A percentile compares a stretch with the other conserved stretches of the same genome.
Conservation (phyloP, 305 asterid species). For the Andrographis paniculata region DNA sequence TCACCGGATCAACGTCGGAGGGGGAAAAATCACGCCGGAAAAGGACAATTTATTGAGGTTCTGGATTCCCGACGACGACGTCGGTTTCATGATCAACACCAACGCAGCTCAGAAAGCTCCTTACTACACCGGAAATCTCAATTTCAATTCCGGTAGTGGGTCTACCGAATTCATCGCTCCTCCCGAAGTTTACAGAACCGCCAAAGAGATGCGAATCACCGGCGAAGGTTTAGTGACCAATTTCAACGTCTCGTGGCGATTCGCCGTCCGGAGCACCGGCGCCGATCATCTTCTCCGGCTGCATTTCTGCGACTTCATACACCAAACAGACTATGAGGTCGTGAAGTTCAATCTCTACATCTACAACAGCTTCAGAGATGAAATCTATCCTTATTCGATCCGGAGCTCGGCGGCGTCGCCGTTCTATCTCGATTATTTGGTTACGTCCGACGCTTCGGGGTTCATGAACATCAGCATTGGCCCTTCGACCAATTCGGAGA, state of each 20-base stretch:
- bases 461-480: slow-evolving; percentile 32
- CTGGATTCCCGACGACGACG: slow-evolving; percentile 61
- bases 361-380: not conserved
- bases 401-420: slow-evolving; percentile 9
- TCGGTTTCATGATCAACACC: slow-evolving; percentile 12
- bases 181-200: slow-evolving; percentile 32
- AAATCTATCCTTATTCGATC: slow-evolving; percentile 9
- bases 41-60: slow-evolving; percentile 33
- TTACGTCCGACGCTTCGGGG: slow-evolving; percentile 44
- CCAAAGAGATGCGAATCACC: slow-evolving; percentile 23
- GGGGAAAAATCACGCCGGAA: slow-evolving; percentile 15
- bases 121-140: fast-evolving
- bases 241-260: slow-evolving; percentile 35
- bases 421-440: slow-evolving; percentile 29
- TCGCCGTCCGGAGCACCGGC: slow-evolving; percentile 22
- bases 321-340: not conserved
- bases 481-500: not conserved
- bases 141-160: not conserved
- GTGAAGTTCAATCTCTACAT: slow-evolving; percentile 26
- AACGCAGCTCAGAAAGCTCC: not conserved
- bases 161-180: slow-evolving; percentile 38
- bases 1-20: slow-evolving; percentile 56
- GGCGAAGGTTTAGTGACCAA: too few relatives aligned
- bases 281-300: slow-evolving; percentile 27
- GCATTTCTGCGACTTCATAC: slow-evolving; percentile 48